A percentile compares a stretch with the other conserved stretches of the same genome.
Evolutionary conservation across 257 asterid species (phyloP).

Genomic region (Orobanche coerulescens): DNA sequence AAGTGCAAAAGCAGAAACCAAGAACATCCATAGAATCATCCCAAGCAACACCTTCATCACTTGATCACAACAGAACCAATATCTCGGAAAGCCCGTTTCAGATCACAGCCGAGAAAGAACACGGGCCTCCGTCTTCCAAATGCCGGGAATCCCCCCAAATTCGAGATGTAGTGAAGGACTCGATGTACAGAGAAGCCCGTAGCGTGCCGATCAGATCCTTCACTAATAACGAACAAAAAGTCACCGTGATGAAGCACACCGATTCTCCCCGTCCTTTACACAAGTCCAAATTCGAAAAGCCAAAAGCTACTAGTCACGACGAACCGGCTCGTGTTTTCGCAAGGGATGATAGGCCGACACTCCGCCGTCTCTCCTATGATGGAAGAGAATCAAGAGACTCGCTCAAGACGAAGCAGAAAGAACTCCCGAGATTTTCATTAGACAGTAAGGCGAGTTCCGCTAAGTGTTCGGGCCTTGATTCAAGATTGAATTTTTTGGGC

Average conservation of each 20-base stretch:
- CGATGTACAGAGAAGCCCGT: slow-evolving; percentile 66
- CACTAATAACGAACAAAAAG: slow-evolving; percentile 35
- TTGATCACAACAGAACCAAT: slow-evolving; percentile 25
- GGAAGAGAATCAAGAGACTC: slow-evolving; percentile 59
- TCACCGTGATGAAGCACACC: slow-evolving; percentile 41
- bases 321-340: background rate
- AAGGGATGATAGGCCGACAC: slow-evolving; percentile 31
- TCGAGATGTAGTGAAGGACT: slow-evolving; percentile 58
- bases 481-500: slow-evolving; percentile 32
- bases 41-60: slow-evolving; percentile 32
- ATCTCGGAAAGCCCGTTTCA: slow-evolving; percentile 28
- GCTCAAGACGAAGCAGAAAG: slow-evolving; percentile 47
- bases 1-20: slow-evolving; percentile 32
- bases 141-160: slow-evolving; percentile 27
- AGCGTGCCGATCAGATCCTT: slow-evolving; percentile 40
- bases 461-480: slow-evolving; percentile 33
- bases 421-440: slow-evolving; percentile 71
- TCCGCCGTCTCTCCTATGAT: slow-evolving; percentile 66
- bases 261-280: slow-evolving; percentile 75
- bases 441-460: slow-evolving; percentile 60
- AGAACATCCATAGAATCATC: slow-evolving; percentile 47
- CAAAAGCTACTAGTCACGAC: slow-evolving; percentile 14
- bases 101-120: slow-evolving; percentile 19
- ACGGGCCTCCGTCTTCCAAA: background rate
- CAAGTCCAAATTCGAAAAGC: slow-evolving; percentile 29